phyloP scores from a whole-genome alignment of 2,329 filamentous ascomycete species.

The Colletotrichum musae region DNA sequence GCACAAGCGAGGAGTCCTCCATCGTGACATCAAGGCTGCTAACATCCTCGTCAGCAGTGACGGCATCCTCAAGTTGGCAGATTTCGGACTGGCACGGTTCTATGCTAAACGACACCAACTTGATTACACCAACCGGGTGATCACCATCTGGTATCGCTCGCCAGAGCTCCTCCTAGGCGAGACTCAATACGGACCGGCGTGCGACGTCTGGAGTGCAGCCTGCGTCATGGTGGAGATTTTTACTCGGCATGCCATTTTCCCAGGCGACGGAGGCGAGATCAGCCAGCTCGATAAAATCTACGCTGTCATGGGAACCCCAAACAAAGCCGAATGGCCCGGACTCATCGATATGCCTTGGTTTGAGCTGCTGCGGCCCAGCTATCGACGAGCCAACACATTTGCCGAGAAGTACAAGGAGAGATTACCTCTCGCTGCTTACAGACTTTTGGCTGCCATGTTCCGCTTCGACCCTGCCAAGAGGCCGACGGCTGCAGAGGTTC shows the following conservation, averaged over 20 bases:
- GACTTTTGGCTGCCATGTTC: slow-evolving; percentile 88
- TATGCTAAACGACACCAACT: slow-evolving; percentile 93
- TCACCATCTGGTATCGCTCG: slow-evolving; percentile 98
- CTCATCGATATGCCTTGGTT: slow-evolving; percentile 98
- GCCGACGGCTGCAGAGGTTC: slow-evolving; percentile 85
- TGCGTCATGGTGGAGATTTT: slow-evolving; percentile 98
- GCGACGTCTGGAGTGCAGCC: slow-evolving; percentile 97
- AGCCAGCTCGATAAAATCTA: slow-evolving; percentile 99
- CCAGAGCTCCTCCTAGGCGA: slow-evolving; percentile 92
- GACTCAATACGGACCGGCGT: slow-evolving; percentile 89
- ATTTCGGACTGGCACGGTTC: slow-evolving; percentile 96
- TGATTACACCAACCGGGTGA: slow-evolving; percentile 98
- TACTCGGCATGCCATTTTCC: slow-evolving; percentile 92
- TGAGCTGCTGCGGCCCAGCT: slow-evolving; percentile 85
- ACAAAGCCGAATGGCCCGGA: slow-evolving; percentile 86
- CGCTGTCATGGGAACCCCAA: slow-evolving; percentile 90
- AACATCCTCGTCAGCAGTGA: slow-evolving; percentile 95
- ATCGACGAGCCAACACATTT: slow-evolving; percentile 81
- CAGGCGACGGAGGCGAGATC: slow-evolving; percentile 95
- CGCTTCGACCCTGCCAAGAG: slow-evolving; percentile 88
- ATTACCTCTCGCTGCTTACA: slow-evolving; percentile 84
- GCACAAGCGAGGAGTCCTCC: slow-evolving; percentile 91
- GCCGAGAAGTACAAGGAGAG: slow-evolving; percentile 85
- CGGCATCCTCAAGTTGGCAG: slow-evolving; percentile 91
- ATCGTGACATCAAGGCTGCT: slow-evolving; percentile 98